A percentile compares a stretch with the other conserved stretches of the same genome.
These are phyloP conservation scores for Saussurea involucrata DNA, from an alignment of 129 eudicot species.

Conservation along the genomic window DNA sequence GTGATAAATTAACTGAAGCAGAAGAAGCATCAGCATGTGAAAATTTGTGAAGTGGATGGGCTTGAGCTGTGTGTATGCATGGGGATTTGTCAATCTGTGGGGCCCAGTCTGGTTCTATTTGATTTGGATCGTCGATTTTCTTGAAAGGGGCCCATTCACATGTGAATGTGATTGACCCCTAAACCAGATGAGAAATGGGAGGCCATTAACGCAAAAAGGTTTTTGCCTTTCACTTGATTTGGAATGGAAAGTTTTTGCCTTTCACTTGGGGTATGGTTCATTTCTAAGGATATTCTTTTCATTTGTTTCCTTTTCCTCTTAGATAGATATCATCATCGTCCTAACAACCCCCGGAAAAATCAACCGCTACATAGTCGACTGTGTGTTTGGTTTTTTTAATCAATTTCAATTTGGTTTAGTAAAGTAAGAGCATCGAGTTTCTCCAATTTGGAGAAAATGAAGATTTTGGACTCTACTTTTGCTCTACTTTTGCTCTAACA, in stretches of 20 bases:
- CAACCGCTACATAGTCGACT: too few species aligned
- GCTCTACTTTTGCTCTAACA: too few species aligned
- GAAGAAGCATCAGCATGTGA: constrained; percentile 14
- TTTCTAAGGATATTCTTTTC: constrained; percentile 10
- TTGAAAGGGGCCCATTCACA: constrained; percentile 21
- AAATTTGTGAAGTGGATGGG: constrained; percentile 8
- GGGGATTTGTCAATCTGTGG: constrained; percentile 21
- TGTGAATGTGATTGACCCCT: constrained; percentile 1
- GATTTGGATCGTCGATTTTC: neutral
- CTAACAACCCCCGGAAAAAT: too few species aligned
- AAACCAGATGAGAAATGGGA: constrained; percentile 28
- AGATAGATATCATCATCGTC: too few species aligned
- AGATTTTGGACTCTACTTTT: too few species aligned
- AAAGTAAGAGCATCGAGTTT: too few species aligned
- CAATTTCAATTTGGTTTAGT: too few species aligned
- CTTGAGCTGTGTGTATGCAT: constrained; percentile 15
- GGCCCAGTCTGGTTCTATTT: constrained; percentile 10
- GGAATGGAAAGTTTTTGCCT: constrained; percentile 10
- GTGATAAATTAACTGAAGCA: constrained; percentile 29
- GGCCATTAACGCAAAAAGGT: constrained; percentile 17
- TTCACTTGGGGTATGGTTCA: neutral
- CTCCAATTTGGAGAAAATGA: too few species aligned
- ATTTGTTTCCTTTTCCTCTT: neutral
- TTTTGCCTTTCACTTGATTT: constrained; percentile 11
- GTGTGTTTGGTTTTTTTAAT: too few species aligned